phyloP scores from a whole-genome alignment of 2,329 filamentous ascomycete genomes.

The Fusarium globosum region DNA sequence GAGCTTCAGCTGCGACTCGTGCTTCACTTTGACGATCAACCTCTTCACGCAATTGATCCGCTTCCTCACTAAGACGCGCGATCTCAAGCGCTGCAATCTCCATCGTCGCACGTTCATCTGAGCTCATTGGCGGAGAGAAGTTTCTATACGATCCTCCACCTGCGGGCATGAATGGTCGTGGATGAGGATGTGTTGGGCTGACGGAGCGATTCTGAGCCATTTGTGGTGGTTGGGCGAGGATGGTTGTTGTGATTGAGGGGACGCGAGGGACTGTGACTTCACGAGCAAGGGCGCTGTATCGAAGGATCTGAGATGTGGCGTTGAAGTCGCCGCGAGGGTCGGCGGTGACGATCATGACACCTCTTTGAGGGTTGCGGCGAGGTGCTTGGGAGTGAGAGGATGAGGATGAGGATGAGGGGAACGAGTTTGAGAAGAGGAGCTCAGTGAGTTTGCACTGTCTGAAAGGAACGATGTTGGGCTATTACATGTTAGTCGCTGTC shows the following conservation, averaged over 20 bases:
- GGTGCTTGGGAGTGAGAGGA: slow-evolving; percentile 50
- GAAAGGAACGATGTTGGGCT: slow-evolving; percentile 81
- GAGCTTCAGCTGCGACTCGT: slow-evolving; percentile 77
- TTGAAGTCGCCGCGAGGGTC: slow-evolving; percentile 96
- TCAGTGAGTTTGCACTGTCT: slow-evolving; percentile 88
- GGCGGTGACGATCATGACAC: slow-evolving; percentile 95
- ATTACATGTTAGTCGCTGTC: slow-evolving; percentile 33
- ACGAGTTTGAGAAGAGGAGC: slow-evolving; percentile 88
- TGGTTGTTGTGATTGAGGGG: slow-evolving; percentile 82
- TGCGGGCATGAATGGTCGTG: slow-evolving; percentile 56
- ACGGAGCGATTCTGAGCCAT: slow-evolving; percentile 39
- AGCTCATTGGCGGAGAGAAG: slow-evolving; percentile 53
- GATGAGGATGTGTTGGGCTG: slow-evolving; percentile 51
- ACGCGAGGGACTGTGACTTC: slow-evolving; percentile 93
- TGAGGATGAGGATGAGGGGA: slow-evolving; percentile 68
- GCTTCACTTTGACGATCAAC: slow-evolving; percentile 77
- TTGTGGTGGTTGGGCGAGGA: slow-evolving; percentile 57
- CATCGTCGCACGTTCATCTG: slow-evolving; percentile 75
- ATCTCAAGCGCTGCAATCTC: slow-evolving; percentile 86
- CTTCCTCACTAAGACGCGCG: slow-evolving; percentile 75
- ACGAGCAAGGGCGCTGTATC: slow-evolving; percentile 91
- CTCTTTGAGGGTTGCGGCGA: slow-evolving; percentile 80
- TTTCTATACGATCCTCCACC: slow-evolving; percentile 52
- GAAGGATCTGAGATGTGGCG: slow-evolving; percentile 93
- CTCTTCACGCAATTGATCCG: slow-evolving; percentile 77